A percentile compares a stretch with the other conserved stretches of the same genome.
Evolutionary conservation across 208 protist species (phyloP).

Genomic region (Entamoeba invadens): DNA sequence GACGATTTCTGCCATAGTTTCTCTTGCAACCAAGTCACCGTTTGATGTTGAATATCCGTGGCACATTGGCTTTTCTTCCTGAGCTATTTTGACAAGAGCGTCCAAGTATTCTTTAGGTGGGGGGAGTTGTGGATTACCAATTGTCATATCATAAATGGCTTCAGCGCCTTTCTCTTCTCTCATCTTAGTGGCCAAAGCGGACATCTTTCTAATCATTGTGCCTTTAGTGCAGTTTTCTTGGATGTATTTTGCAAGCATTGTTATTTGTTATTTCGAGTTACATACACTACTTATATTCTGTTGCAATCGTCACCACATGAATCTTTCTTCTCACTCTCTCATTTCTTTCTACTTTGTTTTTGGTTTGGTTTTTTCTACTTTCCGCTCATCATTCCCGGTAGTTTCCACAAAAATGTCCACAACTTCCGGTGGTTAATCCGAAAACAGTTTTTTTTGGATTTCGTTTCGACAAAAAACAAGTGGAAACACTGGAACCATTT

Average conservation of each 20-base stretch:
- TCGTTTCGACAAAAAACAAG: no score
- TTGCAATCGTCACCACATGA: no score
- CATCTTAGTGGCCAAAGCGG: background rate
- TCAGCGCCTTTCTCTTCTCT: constrained; percentile 9
- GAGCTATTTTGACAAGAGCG: background rate
- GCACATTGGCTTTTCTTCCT: background rate
- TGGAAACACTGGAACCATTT: no score
- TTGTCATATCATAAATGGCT: constrained; percentile 15
- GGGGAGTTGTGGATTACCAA: constrained; percentile 14
- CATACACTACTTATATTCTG: no score
- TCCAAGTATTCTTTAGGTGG: constrained; percentile 11
- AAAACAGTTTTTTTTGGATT: no score
- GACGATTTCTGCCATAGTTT: constrained; percentile 4
- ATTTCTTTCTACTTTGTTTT: no score
- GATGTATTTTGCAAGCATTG: background rate
- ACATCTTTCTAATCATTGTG: constrained; percentile 17
- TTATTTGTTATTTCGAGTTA: no score
- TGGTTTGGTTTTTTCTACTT: no score
- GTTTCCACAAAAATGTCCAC: no score
- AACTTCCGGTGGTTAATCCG: no score
- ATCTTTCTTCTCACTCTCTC: no score
- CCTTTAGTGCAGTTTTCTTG: background rate
- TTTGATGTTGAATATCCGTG: constrained; percentile 14
- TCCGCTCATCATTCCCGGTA: no score
- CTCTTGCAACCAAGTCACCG: background rate